Evolutionary conservation across 768 basidiomycete species (phyloP).

Genomic region (Stropharia rugosoannulata): DNA sequence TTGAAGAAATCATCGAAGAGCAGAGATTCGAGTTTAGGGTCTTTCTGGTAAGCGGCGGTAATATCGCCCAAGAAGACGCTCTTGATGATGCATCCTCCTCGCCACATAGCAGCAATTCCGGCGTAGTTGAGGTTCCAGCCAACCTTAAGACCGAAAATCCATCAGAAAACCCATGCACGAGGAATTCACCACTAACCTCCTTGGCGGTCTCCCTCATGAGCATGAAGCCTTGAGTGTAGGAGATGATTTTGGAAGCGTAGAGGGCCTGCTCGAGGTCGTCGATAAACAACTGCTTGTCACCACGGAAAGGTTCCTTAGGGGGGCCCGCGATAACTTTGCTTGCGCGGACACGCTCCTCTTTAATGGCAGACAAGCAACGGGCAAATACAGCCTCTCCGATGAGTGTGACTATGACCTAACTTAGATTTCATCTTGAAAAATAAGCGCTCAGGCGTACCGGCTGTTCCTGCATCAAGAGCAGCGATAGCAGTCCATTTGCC

Average conservation of each 20-base stretch:
- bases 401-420: constrained; percentile 72
- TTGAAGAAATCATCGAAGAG: constrained; percentile 98
- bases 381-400: constrained; percentile 99
- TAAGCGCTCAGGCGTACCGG: constrained; percentile 49
- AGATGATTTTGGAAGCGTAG: constrained; percentile 99
- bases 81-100: constrained; percentile 99
- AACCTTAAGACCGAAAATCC: constrained; percentile 37
- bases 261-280: constrained; percentile 99
- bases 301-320: constrained; percentile 89
- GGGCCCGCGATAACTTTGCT: constrained; percentile 91
- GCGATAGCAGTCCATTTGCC: constrained; percentile 99
- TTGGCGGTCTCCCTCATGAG: constrained; percentile 98
- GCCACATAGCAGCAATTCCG: constrained; percentile 99
- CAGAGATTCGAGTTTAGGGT: constrained; percentile 81
- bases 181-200: constrained; percentile 50
- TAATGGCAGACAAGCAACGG: constrained; percentile 95
- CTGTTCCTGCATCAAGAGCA: constrained; percentile 89
- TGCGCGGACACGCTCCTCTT: constrained; percentile 92
- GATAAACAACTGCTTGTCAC: constrained; percentile 98
- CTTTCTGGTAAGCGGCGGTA: constrained; percentile 87
- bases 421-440: constrained; percentile 3
- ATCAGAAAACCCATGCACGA: neutral
- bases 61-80: constrained; percentile 96
- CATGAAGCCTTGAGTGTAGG: constrained; percentile 99
- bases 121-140: constrained; percentile 95